A percentile compares a stretch with the other conserved stretches of the same genome.
Conservation (phyloP, 345 rosid genomes). For the Moricandia moricandioides region DNA sequence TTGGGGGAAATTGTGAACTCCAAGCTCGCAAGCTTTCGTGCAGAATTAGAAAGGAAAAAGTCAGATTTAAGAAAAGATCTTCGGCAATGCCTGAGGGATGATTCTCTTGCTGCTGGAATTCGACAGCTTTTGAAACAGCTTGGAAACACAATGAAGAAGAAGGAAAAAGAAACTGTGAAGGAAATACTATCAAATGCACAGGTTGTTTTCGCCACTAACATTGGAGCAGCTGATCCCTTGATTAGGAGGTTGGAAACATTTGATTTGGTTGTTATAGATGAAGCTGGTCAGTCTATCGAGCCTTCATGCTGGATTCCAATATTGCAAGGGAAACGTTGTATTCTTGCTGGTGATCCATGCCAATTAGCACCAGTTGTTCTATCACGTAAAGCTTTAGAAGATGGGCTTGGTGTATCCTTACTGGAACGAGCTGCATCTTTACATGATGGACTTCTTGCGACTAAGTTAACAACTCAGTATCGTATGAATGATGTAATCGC, state of each 20-base stretch:
- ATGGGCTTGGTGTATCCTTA: constrained; percentile 84
- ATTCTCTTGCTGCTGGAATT: constrained; percentile 93
- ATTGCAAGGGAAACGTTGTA: constrained; percentile 87
- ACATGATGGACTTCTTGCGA: constrained; percentile 71
- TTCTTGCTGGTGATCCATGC: constrained; percentile 90
- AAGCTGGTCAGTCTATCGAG: constrained; percentile 96
- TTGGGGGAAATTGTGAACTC: constrained; percentile 77
- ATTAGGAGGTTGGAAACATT: constrained; percentile 69
- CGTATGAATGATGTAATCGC: constrained; percentile 96
- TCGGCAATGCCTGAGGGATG: constrained; percentile 75
- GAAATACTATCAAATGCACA: constrained; percentile 78
- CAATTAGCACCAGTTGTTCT: constrained; percentile 94
- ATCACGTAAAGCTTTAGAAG: constrained; percentile 83
- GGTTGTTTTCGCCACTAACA: constrained; percentile 91
- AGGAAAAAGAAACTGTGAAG: constrained; percentile 85
- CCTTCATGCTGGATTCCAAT: constrained; percentile 95
- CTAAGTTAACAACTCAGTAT: constrained; percentile 73
- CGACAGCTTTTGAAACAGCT: constrained; percentile 95
- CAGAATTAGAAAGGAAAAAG: constrained; percentile 82
- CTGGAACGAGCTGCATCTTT: constrained; percentile 78
- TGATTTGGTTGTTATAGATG: constrained; percentile 92
- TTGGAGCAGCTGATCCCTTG: constrained; percentile 93
- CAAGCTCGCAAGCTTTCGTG: constrained; percentile 58
- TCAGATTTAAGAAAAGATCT: constrained; percentile 86
- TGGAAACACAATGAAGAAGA: constrained; percentile 76